A percentile compares a stretch with the other conserved stretches of the same genome.
Conservation (phyloP, 768 basidiomycete species). For the Boletus sp. region DNA sequence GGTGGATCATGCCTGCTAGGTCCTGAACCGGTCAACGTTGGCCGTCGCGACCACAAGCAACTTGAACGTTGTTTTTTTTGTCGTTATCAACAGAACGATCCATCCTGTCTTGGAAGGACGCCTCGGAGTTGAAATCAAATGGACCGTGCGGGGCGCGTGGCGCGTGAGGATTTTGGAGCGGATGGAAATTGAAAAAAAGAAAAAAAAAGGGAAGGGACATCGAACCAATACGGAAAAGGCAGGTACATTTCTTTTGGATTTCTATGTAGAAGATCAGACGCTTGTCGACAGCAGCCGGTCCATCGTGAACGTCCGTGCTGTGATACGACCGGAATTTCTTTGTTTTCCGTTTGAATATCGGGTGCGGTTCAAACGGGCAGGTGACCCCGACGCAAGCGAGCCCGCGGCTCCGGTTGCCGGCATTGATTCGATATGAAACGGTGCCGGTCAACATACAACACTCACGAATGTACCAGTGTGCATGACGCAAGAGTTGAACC, state of each 20-base stretch:
- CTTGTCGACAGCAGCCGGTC: not conserved
- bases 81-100: not conserved
- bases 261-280: not conserved
- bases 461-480: not conserved
- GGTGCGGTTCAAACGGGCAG: not conserved
- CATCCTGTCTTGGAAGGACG: not conserved
- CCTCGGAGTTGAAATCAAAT: not conserved
- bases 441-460: conserved; percentile 5
- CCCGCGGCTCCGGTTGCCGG: conserved; percentile 8
- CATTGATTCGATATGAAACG: conserved; percentile 5
- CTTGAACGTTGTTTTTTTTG: not conserved
- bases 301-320: not conserved
- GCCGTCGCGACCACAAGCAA: not conserved
- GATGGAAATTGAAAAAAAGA: not conserved
- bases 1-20: not conserved
- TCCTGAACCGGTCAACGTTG: not conserved
- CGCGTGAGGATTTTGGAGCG: not conserved
- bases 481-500: not conserved
- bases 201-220: not conserved
- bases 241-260: not conserved
- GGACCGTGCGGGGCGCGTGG: not conserved
- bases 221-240: not conserved
- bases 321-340: not conserved
- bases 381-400: not conserved
- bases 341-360: not conserved